Conservation (phyloP, 1,139 yeast species). For the Kodamaea sp. region DNA sequence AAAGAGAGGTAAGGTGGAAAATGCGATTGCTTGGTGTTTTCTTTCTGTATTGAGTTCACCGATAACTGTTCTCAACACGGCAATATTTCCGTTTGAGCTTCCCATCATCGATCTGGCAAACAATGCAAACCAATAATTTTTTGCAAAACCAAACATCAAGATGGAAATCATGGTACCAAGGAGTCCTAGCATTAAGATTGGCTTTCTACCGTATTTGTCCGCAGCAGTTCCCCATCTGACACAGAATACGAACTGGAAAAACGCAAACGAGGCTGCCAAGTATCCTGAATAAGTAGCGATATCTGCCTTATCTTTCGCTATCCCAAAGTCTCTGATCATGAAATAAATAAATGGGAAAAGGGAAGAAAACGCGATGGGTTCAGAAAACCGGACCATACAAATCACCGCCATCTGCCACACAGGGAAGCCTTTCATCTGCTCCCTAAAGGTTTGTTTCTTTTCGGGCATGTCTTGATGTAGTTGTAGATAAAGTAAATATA, state of each 20-base stretch:
- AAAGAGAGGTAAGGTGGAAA: conserved; percentile 35
- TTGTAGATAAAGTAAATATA: too few relatives aligned
- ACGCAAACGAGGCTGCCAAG: conserved; percentile 39
- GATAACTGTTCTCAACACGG: conserved; percentile 39
- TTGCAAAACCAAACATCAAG: conserved; percentile 35
- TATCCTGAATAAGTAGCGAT: conserved; percentile 41
- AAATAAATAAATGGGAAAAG: conserved; percentile 41
- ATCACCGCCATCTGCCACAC: conserved; percentile 35
- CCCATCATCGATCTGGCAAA: conserved; percentile 37
- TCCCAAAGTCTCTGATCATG: conserved; percentile 40
- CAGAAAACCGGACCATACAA: conserved; percentile 35
- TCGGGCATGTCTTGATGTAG: too few relatives aligned
- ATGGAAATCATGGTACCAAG: conserved; percentile 32
- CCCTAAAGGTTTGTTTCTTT: conserved; percentile 14
- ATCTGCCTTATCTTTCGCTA: conserved; percentile 36
- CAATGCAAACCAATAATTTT: conserved; percentile 34
- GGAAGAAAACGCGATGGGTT: conserved; percentile 43
- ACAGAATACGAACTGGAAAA: conserved; percentile 38
- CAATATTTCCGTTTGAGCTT: conserved; percentile 37
- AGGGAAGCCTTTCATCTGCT: conserved; percentile 37
- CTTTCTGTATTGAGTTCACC: conserved; percentile 41
- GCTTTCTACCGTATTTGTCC: conserved; percentile 36
- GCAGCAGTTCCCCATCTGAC: conserved; percentile 39
- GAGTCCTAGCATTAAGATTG: conserved; percentile 32
- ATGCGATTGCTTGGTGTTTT: conserved; percentile 40